A percentile compares a stretch with the other conserved stretches of the same genome.
phyloP scores from a whole-genome alignment of 2,329 filamentous ascomycete species.

The Microcyclosporella mali region DNA sequence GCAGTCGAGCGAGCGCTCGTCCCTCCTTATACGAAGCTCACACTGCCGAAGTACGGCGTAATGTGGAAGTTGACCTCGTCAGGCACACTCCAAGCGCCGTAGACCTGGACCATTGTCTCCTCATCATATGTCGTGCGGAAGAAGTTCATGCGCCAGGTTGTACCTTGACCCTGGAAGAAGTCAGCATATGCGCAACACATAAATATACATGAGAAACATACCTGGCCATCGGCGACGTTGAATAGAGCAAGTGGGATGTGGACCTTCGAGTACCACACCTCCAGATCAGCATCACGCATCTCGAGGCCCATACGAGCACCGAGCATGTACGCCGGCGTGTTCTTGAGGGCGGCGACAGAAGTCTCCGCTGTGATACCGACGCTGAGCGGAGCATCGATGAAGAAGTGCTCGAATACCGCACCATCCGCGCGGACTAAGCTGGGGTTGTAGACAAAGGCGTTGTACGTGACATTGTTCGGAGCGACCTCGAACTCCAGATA shows the following conservation, averaged over 20 bases:
- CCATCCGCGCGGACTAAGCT: constrained; percentile 3
- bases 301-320: too few relatives aligned
- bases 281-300: background rate
- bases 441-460: constrained; percentile 15
- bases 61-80: constrained; percentile 12
- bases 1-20: too few relatives aligned
- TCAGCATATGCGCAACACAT: too few relatives aligned
- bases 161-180: constrained; percentile 4
- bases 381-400: constrained; percentile 1
- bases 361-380: constrained; percentile 8
- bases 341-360: background rate
- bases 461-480: constrained; percentile 15
- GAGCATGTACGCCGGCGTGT: too few relatives aligned
- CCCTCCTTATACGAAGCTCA: constrained; percentile 6
- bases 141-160: constrained; percentile 18
- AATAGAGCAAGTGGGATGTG: constrained; percentile 12
- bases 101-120: constrained; percentile 7
- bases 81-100: constrained; percentile 11
- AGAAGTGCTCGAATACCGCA: constrained; percentile 10
- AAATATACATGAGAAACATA: background rate
- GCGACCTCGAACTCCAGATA: constrained; percentile 15
- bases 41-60: constrained; percentile 11
- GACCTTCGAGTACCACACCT: constrained; percentile 7
- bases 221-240: constrained; percentile 10
- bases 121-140: constrained; percentile 11